A percentile compares a stretch with the other conserved stretches of the same genome.
These are phyloP conservation scores for Didymella sp. DNA, from an alignment of 2,329 filamentous ascomycete species.

Conservation along the genomic window DNA sequence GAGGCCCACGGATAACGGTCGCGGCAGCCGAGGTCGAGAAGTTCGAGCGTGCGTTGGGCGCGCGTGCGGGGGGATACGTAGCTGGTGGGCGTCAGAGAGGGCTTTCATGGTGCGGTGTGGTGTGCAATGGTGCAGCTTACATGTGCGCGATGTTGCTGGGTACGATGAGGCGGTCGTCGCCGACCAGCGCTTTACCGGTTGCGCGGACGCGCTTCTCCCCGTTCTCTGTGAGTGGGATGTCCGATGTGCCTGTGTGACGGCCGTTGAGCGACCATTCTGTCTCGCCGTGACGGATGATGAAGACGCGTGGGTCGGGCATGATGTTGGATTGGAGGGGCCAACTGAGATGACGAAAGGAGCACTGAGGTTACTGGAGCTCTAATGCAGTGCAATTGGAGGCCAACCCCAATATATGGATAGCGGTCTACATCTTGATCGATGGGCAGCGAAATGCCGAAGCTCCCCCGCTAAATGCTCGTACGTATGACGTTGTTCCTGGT, in stretches of 20 bases:
- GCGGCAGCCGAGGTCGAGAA: constrained; percentile 76
- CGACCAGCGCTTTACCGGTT: constrained; percentile 84
- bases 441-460: neutral
- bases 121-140: constrained; percentile 56
- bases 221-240: constrained; percentile 82
- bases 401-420: neutral
- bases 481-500: constrained; percentile 14
- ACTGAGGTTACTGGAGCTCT: neutral
- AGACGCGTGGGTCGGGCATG: constrained; percentile 58
- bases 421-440: constrained; percentile 10
- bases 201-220: constrained; percentile 64
- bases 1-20: constrained; percentile 73
- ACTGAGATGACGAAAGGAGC: neutral
- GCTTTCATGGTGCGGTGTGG: neutral
- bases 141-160: constrained; percentile 83
- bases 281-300: constrained; percentile 80
- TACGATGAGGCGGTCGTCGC: constrained; percentile 82
- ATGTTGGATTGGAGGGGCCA: neutral
- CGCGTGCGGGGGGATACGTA: constrained; percentile 88
- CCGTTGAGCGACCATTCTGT: constrained; percentile 94
- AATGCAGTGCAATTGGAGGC: neutral
- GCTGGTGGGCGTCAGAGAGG: constrained; percentile 42
- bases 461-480: constrained; percentile 9
- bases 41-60: constrained; percentile 87
- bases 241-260: constrained; percentile 77